Conservation (phyloP, 2,329 filamentous ascomycete species). For the Dactylonectria estremocensis region DNA sequence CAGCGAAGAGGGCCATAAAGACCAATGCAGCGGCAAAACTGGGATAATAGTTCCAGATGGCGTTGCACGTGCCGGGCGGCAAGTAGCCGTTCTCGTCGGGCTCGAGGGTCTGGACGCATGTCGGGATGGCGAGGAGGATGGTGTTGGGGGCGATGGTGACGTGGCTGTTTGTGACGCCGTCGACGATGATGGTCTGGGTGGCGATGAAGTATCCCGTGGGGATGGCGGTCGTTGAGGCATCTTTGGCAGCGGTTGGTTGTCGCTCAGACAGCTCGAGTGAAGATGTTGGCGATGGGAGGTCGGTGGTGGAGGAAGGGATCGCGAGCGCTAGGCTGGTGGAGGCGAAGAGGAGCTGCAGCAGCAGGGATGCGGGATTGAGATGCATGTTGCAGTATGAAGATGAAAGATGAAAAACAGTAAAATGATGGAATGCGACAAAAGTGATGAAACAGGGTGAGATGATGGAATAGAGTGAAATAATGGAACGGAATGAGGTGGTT, state of each 20-base stretch:
- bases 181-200: slow-evolving; percentile 46
- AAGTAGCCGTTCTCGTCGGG: slow-evolving; percentile 54
- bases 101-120: slow-evolving; percentile 54
- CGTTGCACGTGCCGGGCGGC: slow-evolving; percentile 50
- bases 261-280: neutral
- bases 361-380: slow-evolving; percentile 29
- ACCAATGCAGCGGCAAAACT: slow-evolving; percentile 49
- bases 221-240: slow-evolving; percentile 18
- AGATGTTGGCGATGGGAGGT: slow-evolving; percentile 19
- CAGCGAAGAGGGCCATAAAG: slow-evolving; percentile 49
- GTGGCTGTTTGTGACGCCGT: slow-evolving; percentile 36
- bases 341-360: slow-evolving; percentile 36
- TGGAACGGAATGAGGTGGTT: neutral
- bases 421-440: neutral
- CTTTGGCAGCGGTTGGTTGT: slow-evolving; percentile 24
- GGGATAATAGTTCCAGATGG: slow-evolving; percentile 54
- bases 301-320: slow-evolving; percentile 30
- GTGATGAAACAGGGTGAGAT: neutral
- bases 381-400: slow-evolving; percentile 28
- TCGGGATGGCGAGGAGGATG: slow-evolving; percentile 51
- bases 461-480: neutral
- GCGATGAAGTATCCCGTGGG: slow-evolving; percentile 46
- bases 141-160: slow-evolving; percentile 50
- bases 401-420: neutral
- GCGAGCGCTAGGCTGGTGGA: slow-evolving; percentile 7